These are phyloP conservation scores for Oemleria cerasiformis DNA, from an alignment of 306 rosid genomes.

Conservation along the genomic window DNA sequence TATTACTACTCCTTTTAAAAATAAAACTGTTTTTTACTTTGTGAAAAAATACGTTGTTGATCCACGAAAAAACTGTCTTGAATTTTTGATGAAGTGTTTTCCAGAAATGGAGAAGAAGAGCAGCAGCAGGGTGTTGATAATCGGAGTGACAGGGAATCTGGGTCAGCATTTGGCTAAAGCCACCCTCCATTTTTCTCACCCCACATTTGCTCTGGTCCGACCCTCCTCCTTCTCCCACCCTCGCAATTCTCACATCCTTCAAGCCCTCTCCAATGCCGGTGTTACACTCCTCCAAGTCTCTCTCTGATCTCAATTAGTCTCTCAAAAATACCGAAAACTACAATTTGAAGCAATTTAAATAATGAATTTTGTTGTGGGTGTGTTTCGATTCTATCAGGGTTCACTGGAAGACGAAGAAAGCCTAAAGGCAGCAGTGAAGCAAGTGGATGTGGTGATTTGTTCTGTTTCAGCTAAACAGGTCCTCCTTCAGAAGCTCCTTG, in stretches of 20 bases:
- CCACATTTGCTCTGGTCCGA: conserved; percentile 64
- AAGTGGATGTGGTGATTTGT: conserved; percentile 78
- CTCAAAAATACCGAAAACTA: not conserved
- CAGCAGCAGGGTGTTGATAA: conserved; percentile 59
- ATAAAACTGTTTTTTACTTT: no score
- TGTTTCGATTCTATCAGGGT: conserved; percentile 34
- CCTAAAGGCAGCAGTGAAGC: conserved; percentile 54
- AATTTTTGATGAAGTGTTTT: not conserved
- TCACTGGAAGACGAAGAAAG: conserved; percentile 68
- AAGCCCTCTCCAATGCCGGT: conserved; percentile 52
- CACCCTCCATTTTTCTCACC: conserved; percentile 61
- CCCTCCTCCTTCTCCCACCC: conserved; percentile 58
- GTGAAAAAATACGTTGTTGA: no score
- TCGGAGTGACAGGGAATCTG: conserved; percentile 62
- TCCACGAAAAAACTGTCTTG: not conserved
- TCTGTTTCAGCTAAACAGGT: conserved; percentile 57
- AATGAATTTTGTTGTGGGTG: not conserved
- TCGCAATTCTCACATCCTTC: conserved; percentile 44
- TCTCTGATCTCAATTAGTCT: not conserved
- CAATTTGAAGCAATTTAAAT: no score
- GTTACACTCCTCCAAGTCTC: conserved; percentile 53
- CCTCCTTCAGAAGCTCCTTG: conserved; percentile 58
- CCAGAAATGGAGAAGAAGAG: conserved; percentile 26
- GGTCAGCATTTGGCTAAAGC: conserved; percentile 57
- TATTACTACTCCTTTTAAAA: no score